phyloP scores from a whole-genome alignment of 805 yeast genomes.

The Lachancea lanzarotensis region DNA sequence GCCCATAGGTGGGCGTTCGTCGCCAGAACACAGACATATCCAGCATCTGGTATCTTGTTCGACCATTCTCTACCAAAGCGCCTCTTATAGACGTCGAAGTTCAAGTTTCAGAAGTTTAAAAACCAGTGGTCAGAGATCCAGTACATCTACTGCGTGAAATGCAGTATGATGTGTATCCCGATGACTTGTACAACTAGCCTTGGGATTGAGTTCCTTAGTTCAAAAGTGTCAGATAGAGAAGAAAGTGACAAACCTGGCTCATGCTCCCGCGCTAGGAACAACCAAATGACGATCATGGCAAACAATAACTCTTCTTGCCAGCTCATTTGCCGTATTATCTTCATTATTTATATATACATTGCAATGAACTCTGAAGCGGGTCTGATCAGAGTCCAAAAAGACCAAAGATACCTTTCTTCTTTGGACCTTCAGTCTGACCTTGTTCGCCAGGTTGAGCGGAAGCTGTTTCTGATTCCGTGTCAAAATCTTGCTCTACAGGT shows the following conservation, averaged over 20 bases:
- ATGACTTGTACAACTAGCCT: neutral
- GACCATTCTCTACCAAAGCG: neutral
- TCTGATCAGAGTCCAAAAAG: constrained; percentile 57
- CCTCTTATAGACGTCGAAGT: neutral
- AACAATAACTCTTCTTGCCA: too few relatives aligned
- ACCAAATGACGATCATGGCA: too few relatives aligned
- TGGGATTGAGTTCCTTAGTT: neutral
- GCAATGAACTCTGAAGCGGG: neutral
- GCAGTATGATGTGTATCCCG: neutral
- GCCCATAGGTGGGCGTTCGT: constrained; percentile 15
- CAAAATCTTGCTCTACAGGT: neutral
- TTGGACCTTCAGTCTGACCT: constrained; percentile 30
- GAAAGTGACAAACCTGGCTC: neutral
- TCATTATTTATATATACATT: neutral
- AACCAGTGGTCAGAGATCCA: neutral
- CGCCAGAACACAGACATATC: constrained; percentile 15
- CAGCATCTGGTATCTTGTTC: constrained; percentile 11
- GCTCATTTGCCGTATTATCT: too few relatives aligned
- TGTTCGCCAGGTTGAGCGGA: constrained; percentile 1
- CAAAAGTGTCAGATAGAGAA: neutral
- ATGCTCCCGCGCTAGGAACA: too few relatives aligned
- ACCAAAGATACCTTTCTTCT: constrained; percentile 69
- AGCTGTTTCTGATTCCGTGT: neutral
- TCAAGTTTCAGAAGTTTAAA: neutral
- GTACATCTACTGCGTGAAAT: neutral